Conservation (phyloP, 2,329 filamentous ascomycete genomes). For the Fusarium longipes region DNA sequence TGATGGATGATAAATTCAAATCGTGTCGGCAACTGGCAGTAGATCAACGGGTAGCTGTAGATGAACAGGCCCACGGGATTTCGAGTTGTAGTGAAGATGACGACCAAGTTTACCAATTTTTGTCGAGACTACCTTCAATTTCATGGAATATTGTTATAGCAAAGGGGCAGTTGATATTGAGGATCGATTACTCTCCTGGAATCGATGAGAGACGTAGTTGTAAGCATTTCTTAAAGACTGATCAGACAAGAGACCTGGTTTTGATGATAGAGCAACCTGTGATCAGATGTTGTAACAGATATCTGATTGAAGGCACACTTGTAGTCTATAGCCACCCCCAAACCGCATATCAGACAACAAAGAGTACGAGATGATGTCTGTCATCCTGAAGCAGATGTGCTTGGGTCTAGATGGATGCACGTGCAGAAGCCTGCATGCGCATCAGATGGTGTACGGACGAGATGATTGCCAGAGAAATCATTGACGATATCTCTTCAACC, state of each 20-base stretch:
- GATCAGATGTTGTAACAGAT: background rate
- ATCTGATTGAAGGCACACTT: background rate
- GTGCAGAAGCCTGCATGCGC: background rate
- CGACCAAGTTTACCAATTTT: background rate
- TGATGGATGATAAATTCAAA: background rate
- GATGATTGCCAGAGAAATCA: constrained; percentile 5
- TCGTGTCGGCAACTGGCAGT: background rate
- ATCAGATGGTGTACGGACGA: background rate
- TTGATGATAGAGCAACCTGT: background rate
- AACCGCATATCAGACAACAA: background rate
- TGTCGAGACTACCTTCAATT: background rate
- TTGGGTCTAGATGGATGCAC: background rate
- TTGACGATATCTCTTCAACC: constrained; percentile 3
- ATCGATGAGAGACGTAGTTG: background rate
- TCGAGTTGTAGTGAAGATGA: background rate
- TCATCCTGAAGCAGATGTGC: background rate
- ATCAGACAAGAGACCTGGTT: background rate
- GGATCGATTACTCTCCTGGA: too few relatives aligned
- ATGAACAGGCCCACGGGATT: background rate
- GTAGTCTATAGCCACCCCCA: background rate
- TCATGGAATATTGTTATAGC: background rate
- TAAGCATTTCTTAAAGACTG: background rate
- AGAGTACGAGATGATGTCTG: background rate
- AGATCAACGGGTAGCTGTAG: constrained; percentile 9
- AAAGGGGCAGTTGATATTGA: background rate